These are phyloP conservation scores for Nicotiana knightiana DNA, from an alignment of 257 asterid genomes.

Conservation along the genomic window DNA sequence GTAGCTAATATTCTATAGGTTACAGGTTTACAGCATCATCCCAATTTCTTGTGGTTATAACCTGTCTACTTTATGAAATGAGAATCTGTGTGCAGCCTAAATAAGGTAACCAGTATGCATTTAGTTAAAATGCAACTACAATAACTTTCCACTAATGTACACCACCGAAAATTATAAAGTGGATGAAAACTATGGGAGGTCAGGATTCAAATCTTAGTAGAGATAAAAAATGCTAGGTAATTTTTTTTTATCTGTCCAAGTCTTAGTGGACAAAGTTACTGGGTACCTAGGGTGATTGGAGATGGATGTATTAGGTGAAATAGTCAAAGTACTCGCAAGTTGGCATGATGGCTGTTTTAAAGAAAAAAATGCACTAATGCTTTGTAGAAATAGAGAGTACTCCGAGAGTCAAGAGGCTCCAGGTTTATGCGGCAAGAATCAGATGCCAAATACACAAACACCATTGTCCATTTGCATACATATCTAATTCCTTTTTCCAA, in stretches of 20 bases:
- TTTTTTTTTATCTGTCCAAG: too few relatives aligned
- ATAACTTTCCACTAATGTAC: neutral
- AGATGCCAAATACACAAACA: constrained; percentile 34
- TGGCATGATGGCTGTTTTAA: too few relatives aligned
- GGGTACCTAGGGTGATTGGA: too few relatives aligned
- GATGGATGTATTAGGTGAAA: too few relatives aligned
- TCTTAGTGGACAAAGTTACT: too few relatives aligned
- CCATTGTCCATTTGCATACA: constrained; percentile 17
- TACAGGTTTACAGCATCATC: neutral
- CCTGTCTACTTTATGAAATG: neutral
- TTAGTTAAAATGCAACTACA: neutral
- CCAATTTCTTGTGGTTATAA: neutral
- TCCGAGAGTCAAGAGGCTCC: neutral
- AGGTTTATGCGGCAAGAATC: constrained; percentile 34
- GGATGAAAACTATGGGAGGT: neutral
- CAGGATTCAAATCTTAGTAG: neutral
- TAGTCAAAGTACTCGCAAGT: too few relatives aligned
- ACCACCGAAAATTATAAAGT: neutral
- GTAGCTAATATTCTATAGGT: neutral
- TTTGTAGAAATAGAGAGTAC: neutral
- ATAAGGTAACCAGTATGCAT: too few relatives aligned
- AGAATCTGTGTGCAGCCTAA: neutral
- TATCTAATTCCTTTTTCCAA: neutral
- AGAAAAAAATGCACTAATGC: neutral
- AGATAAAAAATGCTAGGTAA: neutral